Evolutionary conservation across 768 basidiomycete species (phyloP), one percentile per base, ranked within the genome.

Genomic region (Tephrocybe sp.): DNA sequence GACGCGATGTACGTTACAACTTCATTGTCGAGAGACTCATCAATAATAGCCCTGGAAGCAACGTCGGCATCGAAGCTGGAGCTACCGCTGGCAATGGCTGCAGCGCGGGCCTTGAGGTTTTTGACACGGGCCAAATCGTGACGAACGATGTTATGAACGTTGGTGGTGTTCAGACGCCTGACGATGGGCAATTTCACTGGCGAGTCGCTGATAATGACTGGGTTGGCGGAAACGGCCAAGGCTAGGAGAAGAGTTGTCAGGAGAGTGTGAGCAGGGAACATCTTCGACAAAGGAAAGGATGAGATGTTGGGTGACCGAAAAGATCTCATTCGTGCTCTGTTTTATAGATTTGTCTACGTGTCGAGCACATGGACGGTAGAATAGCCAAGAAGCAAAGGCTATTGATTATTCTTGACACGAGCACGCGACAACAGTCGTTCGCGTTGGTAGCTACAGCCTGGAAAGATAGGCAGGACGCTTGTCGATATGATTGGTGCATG

Each of bases 101-200:
- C 61, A 9, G 69, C 71, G 26, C 63, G 69, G 1, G 66, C 66
- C 41, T 68, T 71, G 44, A 86, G 54, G 24, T 67, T 64, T 52
- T 69, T 59, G n/a, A 76, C 77, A 52, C 84, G 76, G 27, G 71
- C 68, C 50, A 76, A 72, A 59, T 86, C 84, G 49, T 70, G 72
- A 35, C 69, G 62, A 19, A 84, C 47, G 37, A 87, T 64, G 47
- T 78, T 78, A 51, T 66, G 64, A 11, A 74, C 56, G 54, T 78
- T 76, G 11, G 70, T 78, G 53, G 71, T 52, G 64, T 84, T 83
- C 59, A 83, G 56, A 47, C 71, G 69, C 60, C 76, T 76, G n/a
- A 81, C 75, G 37, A 86, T 61, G 16, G 78, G 70, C 18, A 86
- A 62, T 4, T 73, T 73, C 43, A 80, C 65, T 25, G 62, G 66